A percentile compares a stretch with the other conserved stretches of the same genome.
Evolutionary conservation across 768 basidiomycete species (phyloP).

Genomic region (Leccinum rimulosum): DNA sequence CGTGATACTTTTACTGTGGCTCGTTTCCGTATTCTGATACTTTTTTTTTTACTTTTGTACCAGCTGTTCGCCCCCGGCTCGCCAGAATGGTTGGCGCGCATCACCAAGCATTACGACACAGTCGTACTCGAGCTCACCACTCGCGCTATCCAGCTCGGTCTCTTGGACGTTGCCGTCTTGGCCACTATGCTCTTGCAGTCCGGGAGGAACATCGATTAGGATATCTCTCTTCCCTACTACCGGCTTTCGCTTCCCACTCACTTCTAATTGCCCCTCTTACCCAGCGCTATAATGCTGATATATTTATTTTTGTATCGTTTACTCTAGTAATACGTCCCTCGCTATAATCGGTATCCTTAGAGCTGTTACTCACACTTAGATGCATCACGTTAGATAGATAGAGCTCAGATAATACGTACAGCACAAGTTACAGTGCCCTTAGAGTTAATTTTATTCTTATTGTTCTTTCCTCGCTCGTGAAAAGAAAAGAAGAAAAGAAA

Average conservation of each 20-base stretch:
- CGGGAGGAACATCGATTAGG: constrained; percentile 61
- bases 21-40: background rate
- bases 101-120: constrained; percentile 44
- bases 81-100: constrained; percentile 44
- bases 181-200: constrained; percentile 56
- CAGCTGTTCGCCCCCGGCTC: constrained; percentile 49
- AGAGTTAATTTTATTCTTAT: background rate
- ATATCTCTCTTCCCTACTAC: background rate
- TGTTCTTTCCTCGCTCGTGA: background rate
- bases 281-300: background rate
- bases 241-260: background rate
- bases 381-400: background rate
- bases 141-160: constrained; percentile 51
- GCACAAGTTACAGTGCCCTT: background rate
- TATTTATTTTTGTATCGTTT: background rate
- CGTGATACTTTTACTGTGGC: background rate
- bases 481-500: background rate
- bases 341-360: background rate
- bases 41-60: background rate
- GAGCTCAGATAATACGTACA: background rate
- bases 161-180: constrained; percentile 51
- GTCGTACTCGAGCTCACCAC: constrained; percentile 55
- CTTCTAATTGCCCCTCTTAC: no score
- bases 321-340: background rate
- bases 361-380: background rate